Percentiles rank a stretch among this genome's conserved stretches.
Conservation (phyloP, 2,329 filamentous ascomycete species). For the Xenosphaeropsis pyriputrescens region DNA sequence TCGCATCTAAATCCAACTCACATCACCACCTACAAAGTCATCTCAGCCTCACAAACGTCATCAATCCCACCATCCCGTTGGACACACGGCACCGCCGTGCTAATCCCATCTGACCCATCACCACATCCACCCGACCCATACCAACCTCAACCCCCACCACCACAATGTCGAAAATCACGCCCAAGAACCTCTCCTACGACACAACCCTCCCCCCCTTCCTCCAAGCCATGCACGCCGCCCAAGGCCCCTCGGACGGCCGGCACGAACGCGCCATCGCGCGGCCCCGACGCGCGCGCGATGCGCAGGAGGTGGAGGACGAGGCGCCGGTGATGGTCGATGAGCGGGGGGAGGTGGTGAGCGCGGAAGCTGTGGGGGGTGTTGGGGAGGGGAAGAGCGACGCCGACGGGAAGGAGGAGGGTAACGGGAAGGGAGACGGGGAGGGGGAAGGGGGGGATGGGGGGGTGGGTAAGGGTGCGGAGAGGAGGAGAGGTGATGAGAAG, state of each 20-base stretch:
- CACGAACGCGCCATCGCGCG: constrained; percentile 19
- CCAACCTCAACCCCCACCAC: too few species aligned
- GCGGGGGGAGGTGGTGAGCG: constrained; percentile 41
- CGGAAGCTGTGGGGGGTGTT: constrained; percentile 22
- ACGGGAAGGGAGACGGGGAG: constrained; percentile 7
- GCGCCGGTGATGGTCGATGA: constrained; percentile 59
- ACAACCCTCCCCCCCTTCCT: constrained; percentile 44
- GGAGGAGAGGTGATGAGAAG: constrained; percentile 9
- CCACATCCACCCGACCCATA: too few species aligned
- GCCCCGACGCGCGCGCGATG: constrained; percentile 34
- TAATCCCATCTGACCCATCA: too few species aligned
- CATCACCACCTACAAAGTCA: too few species aligned
- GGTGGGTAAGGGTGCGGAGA: constrained; percentile 4
- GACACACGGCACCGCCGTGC: too few species aligned
- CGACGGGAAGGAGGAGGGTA: constrained; percentile 28
- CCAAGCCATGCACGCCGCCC: constrained; percentile 35
- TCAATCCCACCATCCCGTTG: too few species aligned
- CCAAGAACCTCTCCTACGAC: constrained; percentile 57
- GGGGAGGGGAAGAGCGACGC: constrained; percentile 33
- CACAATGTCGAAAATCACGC: constrained; percentile 39
- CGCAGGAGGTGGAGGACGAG: constrained; percentile 61
- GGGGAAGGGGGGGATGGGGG: constrained; percentile 17
- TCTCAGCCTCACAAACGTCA: too few species aligned
- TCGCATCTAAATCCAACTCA: too few species aligned
- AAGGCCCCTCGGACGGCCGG: constrained; percentile 27